Conservation (phyloP, 805 yeast genomes). For the Candida adriatica region DNA sequence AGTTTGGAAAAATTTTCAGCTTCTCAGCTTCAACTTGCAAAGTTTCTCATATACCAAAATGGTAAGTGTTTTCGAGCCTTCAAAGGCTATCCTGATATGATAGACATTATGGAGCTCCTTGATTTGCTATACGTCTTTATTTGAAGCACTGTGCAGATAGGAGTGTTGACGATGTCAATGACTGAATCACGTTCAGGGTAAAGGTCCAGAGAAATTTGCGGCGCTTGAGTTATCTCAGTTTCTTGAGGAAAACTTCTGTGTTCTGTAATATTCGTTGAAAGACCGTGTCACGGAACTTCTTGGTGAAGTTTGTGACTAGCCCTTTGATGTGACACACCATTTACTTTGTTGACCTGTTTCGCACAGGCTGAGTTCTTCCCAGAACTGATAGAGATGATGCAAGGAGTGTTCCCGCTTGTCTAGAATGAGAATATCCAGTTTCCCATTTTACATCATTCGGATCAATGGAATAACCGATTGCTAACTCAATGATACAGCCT, state of each 20-base stretch:
- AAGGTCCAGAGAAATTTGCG: too few species aligned
- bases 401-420: constrained; percentile 4
- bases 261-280: too few species aligned
- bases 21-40: too few species aligned
- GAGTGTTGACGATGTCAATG: constrained; percentile 28
- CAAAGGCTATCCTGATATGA: not conserved
- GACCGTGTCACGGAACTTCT: too few species aligned
- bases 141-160: constrained; percentile 8
- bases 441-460: too few species aligned
- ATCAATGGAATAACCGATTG: too few species aligned
- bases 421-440: too few species aligned
- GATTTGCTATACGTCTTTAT: constrained; percentile 6
- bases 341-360: constrained; percentile 8
- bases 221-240: too few species aligned
- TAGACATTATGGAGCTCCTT: constrained; percentile 25
- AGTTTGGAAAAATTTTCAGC: not conserved
- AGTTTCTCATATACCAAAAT: constrained; percentile 1
- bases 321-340: constrained; percentile 1
- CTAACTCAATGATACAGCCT: constrained; percentile 35
- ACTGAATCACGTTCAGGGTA: too few species aligned
- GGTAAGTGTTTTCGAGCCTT: constrained; percentile 4
- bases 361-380: constrained; percentile 16
- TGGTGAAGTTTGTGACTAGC: too few species aligned
- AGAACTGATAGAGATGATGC: constrained; percentile 7
- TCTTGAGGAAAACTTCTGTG: too few species aligned